phyloP scores from a whole-genome alignment of 1,284 basidiomycete genomes.

The Ganoderma sinense region DNA sequence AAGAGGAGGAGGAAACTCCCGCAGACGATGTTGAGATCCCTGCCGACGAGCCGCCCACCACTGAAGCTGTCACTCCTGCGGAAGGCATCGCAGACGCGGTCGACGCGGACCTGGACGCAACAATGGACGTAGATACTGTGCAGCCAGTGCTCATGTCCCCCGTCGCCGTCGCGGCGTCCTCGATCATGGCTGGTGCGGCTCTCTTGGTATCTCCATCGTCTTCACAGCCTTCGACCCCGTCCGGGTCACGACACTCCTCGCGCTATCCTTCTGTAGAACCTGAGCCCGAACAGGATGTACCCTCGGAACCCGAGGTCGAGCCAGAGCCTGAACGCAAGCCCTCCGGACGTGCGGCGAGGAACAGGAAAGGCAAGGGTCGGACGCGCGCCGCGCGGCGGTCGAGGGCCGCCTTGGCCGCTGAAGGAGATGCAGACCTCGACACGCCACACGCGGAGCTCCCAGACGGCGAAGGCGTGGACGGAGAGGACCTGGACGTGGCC shows the following conservation, averaged over 20 bases:
- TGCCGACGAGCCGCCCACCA: slow-evolving; percentile 31
- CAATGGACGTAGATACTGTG: slow-evolving; percentile 49
- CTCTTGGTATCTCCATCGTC: slow-evolving; percentile 47
- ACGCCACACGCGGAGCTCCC: slow-evolving; percentile 50
- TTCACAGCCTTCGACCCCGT: slow-evolving; percentile 42
- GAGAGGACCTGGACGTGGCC: slow-evolving; percentile 26
- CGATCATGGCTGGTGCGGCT: slow-evolving; percentile 58
- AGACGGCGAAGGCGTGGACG: slow-evolving; percentile 42
- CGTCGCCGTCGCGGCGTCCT: slow-evolving; percentile 49
- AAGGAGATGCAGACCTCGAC: slow-evolving; percentile 48
- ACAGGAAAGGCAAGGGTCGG: slow-evolving; percentile 33
- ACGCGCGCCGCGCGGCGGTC: slow-evolving; percentile 34
- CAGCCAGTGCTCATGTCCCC: slow-evolving; percentile 49
- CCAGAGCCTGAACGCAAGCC: slow-evolving; percentile 39
- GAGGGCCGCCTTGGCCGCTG: slow-evolving; percentile 41
- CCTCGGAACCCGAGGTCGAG: slow-evolving; percentile 38
- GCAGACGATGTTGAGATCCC: slow-evolving; percentile 47
- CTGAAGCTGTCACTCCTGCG: slow-evolving; percentile 30
- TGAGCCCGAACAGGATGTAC: slow-evolving; percentile 31
- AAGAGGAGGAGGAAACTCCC: slow-evolving; percentile 40
- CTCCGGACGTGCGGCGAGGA: slow-evolving; percentile 37
- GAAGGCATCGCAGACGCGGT: slow-evolving; percentile 34
- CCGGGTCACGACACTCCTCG: slow-evolving; percentile 48
- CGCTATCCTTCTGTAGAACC: slow-evolving; percentile 52
- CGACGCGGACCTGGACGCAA: slow-evolving; percentile 35